phyloP scores from a whole-genome alignment of 208 protist species.

The Leishmania mexicana region DNA sequence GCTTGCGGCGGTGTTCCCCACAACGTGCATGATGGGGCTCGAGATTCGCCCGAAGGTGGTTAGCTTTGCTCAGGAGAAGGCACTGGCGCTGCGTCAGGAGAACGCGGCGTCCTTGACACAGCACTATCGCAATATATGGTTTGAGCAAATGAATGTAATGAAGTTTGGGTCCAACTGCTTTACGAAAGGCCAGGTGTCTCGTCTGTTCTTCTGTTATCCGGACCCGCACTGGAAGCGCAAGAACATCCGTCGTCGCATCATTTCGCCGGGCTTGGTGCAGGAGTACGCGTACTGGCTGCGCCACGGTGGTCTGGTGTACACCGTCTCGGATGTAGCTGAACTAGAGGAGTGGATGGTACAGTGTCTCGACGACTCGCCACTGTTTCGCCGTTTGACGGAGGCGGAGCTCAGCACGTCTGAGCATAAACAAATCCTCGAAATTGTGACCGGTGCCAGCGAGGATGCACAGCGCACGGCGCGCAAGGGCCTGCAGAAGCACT shows the following conservation, averaged over 20 bases:
- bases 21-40: constrained; percentile 95
- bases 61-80: constrained; percentile 90
- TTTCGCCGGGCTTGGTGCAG: constrained; percentile 93
- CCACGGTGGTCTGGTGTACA: constrained; percentile 96
- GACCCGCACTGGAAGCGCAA: constrained; percentile 99
- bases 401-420: constrained; percentile 56
- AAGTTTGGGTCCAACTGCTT: constrained; percentile 98
- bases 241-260: constrained; percentile 97
- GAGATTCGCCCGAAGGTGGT: constrained; percentile 97
- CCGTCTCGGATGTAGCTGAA: constrained; percentile 95
- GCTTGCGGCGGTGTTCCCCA: constrained; percentile 91
- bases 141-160: constrained; percentile 97
- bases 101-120: constrained; percentile 68
- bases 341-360: constrained; percentile 94
- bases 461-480: constrained; percentile 86
- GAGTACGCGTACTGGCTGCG: constrained; percentile 97
- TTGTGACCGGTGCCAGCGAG: constrained; percentile 76
- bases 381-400: constrained; percentile 90
- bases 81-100: constrained; percentile 45
- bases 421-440: constrained; percentile 55
- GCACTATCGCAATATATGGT: constrained; percentile 95
- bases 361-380: constrained; percentile 92
- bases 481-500: constrained; percentile 85
- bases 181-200: constrained; percentile 93
- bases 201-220: constrained; percentile 98